Evolutionary conservation across 2,329 filamentous ascomycete species (phyloP).

Genomic region (Fusarium goolgardi): DNA sequence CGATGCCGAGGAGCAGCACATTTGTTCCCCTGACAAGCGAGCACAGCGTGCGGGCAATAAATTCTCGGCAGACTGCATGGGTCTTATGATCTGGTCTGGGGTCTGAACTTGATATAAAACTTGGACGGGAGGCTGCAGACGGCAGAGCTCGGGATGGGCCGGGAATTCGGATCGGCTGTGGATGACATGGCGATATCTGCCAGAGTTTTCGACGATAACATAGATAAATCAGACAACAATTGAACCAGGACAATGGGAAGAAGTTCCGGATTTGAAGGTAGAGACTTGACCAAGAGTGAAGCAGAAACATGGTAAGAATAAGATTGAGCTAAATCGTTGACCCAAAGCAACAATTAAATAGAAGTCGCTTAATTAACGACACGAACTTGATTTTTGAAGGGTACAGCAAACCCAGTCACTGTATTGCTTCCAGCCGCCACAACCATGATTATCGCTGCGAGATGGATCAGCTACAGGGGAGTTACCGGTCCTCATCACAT

Average conservation of each 20-base stretch:
- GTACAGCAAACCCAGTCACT: background rate
- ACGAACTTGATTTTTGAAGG: background rate
- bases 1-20: constrained; percentile 5
- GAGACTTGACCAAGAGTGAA: background rate
- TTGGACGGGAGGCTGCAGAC: constrained; percentile 23
- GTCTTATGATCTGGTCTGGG: background rate
- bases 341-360: background rate
- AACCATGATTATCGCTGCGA: background rate
- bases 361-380: background rate
- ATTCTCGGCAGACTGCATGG: constrained; percentile 22
- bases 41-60: background rate
- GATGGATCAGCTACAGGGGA: background rate
- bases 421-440: background rate
- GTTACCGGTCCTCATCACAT: background rate
- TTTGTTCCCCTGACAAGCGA: background rate
- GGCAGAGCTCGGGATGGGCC: constrained; percentile 11
- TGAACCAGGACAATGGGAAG: too few relatives aligned
- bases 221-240: too few relatives aligned
- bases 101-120: background rate
- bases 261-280: too few relatives aligned
- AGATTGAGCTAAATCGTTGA: background rate
- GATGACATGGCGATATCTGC: background rate
- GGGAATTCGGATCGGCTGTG: background rate
- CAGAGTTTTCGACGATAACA: background rate
- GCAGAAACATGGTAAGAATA: background rate